phyloP scores from a whole-genome alignment of 2,329 filamentous ascomycete genomes.

The Penicillium capsulatum region DNA sequence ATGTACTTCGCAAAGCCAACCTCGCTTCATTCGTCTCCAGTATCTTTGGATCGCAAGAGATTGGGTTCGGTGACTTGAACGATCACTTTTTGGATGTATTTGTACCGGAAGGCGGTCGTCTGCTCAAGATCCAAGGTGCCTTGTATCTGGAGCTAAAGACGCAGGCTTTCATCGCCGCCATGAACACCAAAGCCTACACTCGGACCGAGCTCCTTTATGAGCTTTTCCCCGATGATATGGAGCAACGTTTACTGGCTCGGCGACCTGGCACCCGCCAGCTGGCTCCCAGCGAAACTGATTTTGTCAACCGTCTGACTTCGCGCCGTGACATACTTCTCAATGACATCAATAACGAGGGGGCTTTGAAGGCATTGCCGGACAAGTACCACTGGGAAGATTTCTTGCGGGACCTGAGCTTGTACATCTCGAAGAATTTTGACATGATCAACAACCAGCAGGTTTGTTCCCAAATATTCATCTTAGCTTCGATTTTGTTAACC shows the following conservation, averaged over 20 bases:
- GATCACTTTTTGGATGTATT: slow-evolving; percentile 62
- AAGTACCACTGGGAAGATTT: slow-evolving; percentile 64
- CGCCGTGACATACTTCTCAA: slow-evolving; percentile 56
- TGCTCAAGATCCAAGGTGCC: slow-evolving; percentile 58
- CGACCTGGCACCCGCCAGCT: slow-evolving; percentile 53
- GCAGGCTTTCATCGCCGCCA: slow-evolving; percentile 61
- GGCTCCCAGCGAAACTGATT: slow-evolving; percentile 57
- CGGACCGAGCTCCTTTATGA: slow-evolving; percentile 56
- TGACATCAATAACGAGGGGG: slow-evolving; percentile 51
- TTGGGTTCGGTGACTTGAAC: slow-evolving; percentile 61
- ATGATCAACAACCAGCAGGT: slow-evolving; percentile 48
- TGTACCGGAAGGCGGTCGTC: slow-evolving; percentile 54
- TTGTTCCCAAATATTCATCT: slow-evolving; percentile 13
- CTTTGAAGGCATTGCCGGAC: slow-evolving; percentile 49
- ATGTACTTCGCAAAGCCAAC: slow-evolving; percentile 61
- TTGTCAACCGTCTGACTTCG: slow-evolving; percentile 52
- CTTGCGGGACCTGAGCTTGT: slow-evolving; percentile 54
- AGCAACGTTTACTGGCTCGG: slow-evolving; percentile 50
- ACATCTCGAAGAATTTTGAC: slow-evolving; percentile 57
- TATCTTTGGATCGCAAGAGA: slow-evolving; percentile 61
- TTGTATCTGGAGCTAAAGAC: slow-evolving; percentile 63
- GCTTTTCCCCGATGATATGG: slow-evolving; percentile 57
- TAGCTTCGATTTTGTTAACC: slow-evolving; percentile 18
- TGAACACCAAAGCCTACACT: slow-evolving; percentile 53
- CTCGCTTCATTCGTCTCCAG: slow-evolving; percentile 61